These are phyloP conservation scores for Cladosporium sp. DNA, from an alignment of 2,329 filamentous ascomycete species.

Conservation along the genomic window DNA sequence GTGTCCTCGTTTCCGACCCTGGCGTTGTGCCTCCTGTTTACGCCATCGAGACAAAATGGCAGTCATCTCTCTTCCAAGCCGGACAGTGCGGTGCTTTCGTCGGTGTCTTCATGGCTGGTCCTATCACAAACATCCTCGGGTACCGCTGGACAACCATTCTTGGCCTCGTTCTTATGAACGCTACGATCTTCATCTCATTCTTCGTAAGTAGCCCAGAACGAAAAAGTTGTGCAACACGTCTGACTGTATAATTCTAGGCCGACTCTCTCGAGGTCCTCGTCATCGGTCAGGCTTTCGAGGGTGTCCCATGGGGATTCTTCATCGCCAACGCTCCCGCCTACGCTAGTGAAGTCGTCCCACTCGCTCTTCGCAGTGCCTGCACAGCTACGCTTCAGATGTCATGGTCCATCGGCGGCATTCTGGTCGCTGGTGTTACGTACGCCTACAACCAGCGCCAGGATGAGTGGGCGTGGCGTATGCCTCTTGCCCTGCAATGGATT, in stretches of 20 bases:
- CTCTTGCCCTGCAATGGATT: slow-evolving; percentile 76
- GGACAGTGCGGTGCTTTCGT: slow-evolving; percentile 60
- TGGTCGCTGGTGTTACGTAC: slow-evolving; percentile 73
- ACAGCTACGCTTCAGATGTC: slow-evolving; percentile 77
- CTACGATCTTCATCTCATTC: slow-evolving; percentile 60
- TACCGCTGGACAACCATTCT: slow-evolving; percentile 60
- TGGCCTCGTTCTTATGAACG: slow-evolving; percentile 58
- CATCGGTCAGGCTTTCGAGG: slow-evolving; percentile 57
- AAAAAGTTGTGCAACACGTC: background rate
- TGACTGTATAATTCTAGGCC: slow-evolving; percentile 32
- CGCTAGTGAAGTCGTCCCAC: slow-evolving; percentile 67
- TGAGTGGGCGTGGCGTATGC: slow-evolving; percentile 70
- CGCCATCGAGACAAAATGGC: slow-evolving; percentile 55
- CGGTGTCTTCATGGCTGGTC: slow-evolving; percentile 60
- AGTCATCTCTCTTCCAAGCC: slow-evolving; percentile 56
- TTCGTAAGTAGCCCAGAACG: slow-evolving; percentile 40
- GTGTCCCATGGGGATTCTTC: slow-evolving; percentile 60
- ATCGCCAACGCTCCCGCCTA: slow-evolving; percentile 63
- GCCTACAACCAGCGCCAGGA: slow-evolving; percentile 66
- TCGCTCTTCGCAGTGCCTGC: slow-evolving; percentile 69
- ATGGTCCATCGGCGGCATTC: slow-evolving; percentile 74
- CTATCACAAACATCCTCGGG: slow-evolving; percentile 58
- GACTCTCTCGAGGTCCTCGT: slow-evolving; percentile 48
- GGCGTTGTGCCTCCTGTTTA: slow-evolving; percentile 22
- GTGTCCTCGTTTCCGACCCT: slow-evolving; percentile 37